These are phyloP conservation scores for Bauhinia variegata DNA, from an alignment of 306 rosid genomes.

Conservation along the genomic window DNA sequence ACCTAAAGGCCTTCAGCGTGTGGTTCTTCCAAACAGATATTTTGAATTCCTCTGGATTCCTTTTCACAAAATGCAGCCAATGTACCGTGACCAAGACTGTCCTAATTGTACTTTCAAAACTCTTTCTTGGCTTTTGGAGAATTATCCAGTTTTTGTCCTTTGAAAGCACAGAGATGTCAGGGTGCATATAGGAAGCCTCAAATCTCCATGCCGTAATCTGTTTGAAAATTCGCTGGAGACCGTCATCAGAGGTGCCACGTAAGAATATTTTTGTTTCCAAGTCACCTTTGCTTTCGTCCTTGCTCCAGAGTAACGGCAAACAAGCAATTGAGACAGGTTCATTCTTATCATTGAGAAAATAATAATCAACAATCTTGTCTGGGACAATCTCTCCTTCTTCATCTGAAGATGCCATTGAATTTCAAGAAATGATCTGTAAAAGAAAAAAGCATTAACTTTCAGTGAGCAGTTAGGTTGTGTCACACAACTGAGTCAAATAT, in stretches of 20 bases:
- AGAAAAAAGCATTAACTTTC: conserved; percentile 17
- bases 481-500: background rate
- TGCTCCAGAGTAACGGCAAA: conserved; percentile 56
- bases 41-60: conserved; percentile 46
- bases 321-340: conserved; percentile 46
- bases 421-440: conserved; percentile 26
- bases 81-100: conserved; percentile 51
- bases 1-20: conserved; percentile 50
- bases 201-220: conserved; percentile 62
- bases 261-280: conserved; percentile 38
- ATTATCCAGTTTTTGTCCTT: conserved; percentile 56
- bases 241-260: conserved; percentile 46
- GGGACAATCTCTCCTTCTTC: conserved; percentile 62
- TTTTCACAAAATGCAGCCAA: conserved; percentile 66
- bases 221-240: conserved; percentile 47
- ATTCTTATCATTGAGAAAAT: conserved; percentile 42
- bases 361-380: conserved; percentile 38
- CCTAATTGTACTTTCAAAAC: conserved; percentile 47
- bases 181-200: conserved; percentile 48
- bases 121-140: conserved; percentile 58
- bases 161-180: conserved; percentile 56
- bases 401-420: conserved; percentile 65
- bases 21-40: conserved; percentile 45
- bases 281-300: conserved; percentile 32
- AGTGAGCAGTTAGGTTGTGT: conserved; percentile 9